A percentile compares a stretch with the other conserved stretches of the same genome.
phyloP scores from a whole-genome alignment of 2,329 filamentous ascomycete genomes.

The Colletotrichum sp. region DNA sequence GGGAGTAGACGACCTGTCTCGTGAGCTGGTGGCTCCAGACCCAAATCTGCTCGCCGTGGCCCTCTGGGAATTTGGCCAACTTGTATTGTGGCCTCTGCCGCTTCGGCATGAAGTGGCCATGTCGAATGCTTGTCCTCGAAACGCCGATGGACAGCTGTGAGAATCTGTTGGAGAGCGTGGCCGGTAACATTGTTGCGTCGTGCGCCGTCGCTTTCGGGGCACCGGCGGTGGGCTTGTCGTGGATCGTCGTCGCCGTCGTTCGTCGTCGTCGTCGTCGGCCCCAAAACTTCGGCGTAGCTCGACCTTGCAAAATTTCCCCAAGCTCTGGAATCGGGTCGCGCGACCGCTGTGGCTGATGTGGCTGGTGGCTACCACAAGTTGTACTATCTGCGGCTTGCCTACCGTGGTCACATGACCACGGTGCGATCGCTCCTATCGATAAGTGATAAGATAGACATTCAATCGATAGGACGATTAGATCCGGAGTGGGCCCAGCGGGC shows the following conservation, averaged over 20 bases:
- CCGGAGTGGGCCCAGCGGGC: neutral
- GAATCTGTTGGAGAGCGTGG: slow-evolving; percentile 34
- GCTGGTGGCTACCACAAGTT: neutral
- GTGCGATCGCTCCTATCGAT: neutral
- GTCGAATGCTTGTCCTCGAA: slow-evolving; percentile 46
- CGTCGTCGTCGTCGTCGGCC: slow-evolving; percentile 16
- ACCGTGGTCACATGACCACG: neutral
- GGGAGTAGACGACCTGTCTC: slow-evolving; percentile 59
- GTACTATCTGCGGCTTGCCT: neutral
- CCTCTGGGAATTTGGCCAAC: slow-evolving; percentile 31
- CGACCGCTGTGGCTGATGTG: slow-evolving; percentile 10
- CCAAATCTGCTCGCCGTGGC: slow-evolving; percentile 64
- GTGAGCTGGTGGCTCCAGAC: slow-evolving; percentile 56
- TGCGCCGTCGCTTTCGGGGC: neutral
- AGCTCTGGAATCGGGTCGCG: slow-evolving; percentile 13
- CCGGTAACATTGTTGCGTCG: slow-evolving; percentile 41
- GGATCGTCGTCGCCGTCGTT: neutral
- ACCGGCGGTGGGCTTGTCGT: neutral
- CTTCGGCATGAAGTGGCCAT: slow-evolving; percentile 32
- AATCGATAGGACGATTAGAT: neutral
- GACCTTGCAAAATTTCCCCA: slow-evolving; percentile 23
- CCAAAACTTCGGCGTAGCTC: neutral
- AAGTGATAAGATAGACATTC: neutral
- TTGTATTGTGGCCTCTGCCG: slow-evolving; percentile 25
- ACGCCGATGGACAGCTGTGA: slow-evolving; percentile 47